Conservation (phyloP, 495 filamentous ascomycete species). For the Penicillium verhagenii region DNA sequence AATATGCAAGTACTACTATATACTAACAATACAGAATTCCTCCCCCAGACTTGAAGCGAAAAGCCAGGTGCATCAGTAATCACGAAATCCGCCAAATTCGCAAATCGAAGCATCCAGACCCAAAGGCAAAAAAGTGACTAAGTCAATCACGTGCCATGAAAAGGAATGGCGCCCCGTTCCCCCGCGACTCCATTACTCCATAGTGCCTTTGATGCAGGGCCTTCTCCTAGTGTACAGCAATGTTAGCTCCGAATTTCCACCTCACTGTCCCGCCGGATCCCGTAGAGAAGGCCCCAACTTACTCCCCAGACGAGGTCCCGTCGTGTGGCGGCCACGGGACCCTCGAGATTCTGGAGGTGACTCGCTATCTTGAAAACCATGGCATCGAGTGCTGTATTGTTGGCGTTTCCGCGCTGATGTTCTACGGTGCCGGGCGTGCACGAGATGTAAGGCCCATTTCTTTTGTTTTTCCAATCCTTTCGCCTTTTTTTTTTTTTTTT, state of each 20-base stretch:
- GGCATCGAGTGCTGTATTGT: slow-evolving; percentile 32
- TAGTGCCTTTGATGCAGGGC: slow-evolving; percentile 1
- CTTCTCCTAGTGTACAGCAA: slow-evolving; percentile 5
- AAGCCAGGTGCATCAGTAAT: too few relatives aligned
- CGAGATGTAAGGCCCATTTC: slow-evolving; percentile 25
- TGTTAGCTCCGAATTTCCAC: slow-evolving; percentile 23
- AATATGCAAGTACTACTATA: too few relatives aligned
- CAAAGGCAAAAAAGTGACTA: neutral
- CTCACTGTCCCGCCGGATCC: slow-evolving; percentile 15
- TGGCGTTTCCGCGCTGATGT: slow-evolving; percentile 28
- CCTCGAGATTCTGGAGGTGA: slow-evolving; percentile 29
- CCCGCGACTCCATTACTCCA: slow-evolving; percentile 10
- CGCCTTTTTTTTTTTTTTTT: too few relatives aligned
- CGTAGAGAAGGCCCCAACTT: slow-evolving; percentile 13
- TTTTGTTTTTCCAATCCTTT: too few relatives aligned
- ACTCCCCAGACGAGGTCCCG: slow-evolving; percentile 21
- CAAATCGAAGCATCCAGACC: slow-evolving; percentile 3
- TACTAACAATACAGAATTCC: too few relatives aligned
- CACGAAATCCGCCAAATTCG: too few relatives aligned
- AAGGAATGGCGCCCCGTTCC: slow-evolving; percentile 12
- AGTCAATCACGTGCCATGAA: slow-evolving; percentile 6
- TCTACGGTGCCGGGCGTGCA: slow-evolving; percentile 28
- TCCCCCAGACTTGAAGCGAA: neutral
- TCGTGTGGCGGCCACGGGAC: slow-evolving; percentile 28
- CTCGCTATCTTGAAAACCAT: slow-evolving; percentile 26